Base-by-base conservation (phyloP, 164 flowering plant species). In the Aristolochia contorta region DNA sequence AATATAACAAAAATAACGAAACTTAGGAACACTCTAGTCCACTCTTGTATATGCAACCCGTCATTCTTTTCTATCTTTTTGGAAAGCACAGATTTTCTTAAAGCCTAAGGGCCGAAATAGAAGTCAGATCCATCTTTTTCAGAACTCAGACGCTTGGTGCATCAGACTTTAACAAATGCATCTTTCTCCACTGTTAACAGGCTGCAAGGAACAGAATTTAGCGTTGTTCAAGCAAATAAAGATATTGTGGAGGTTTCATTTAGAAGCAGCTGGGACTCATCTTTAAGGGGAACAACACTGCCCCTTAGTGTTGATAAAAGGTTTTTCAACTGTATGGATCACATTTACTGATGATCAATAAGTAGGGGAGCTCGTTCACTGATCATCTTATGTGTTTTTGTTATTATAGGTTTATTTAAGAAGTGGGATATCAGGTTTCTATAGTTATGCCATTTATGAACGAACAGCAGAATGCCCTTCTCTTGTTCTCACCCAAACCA, bases 241-340 rank as follows among this genome's bases (percentile, higher is more conserved):
- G 74, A 78, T 23, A 47, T 43, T 6, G 41, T 72, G 24, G 85
- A 84, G 57, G 65, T 84, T 52, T 84, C 84, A n/a, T 80, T 81
- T 71, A 63, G 65, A 55, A 76, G 64, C 3, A 70, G 59, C 7
- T 84, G 64, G 32, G 61, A 71, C 69, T 71, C 75, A 33, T 69
- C 79, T 33, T 59, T 43, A 30, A 22, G 59, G 12, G 73, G 78
- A 57, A 62, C 25, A 49, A 69, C 45, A 20, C 50, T 76, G 57
- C 83, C 86, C 0, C 68, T 81, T 18, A 78, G 60, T 46, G 60
- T 83, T 13, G 88, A 81, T 68, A 68, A 63, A 51, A 79, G 88
- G 87, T 81, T 8, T 13, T 47, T 4, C 21, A 15, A 23, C 16
- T 13, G 6, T 18, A 12, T 62, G 50, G 18, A 13, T 15, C 10